A percentile compares a stretch with the other conserved stretches of the same genome.
Evolutionary conservation across 2,329 filamentous ascomycete genomes (phyloP).

Genomic region (Colletotrichum gloeosporioides): DNA sequence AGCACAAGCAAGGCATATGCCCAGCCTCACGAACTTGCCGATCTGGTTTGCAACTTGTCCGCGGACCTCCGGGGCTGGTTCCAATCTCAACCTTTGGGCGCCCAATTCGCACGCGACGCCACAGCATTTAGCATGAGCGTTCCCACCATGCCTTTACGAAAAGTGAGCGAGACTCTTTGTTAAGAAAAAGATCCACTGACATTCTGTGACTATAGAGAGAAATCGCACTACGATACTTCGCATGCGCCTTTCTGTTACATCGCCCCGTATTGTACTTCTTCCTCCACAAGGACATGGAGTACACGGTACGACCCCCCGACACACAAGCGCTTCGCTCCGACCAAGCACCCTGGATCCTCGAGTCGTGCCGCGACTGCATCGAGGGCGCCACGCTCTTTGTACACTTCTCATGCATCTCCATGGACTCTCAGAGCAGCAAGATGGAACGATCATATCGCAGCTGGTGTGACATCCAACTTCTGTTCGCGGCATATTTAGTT

Average conservation of each 20-base stretch:
- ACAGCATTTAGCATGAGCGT: conserved; percentile 1
- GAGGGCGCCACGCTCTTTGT: conserved; percentile 1
- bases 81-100: not conserved
- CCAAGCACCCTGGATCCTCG: conserved; percentile 5
- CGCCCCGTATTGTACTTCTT: conserved; percentile 12
- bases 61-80: not conserved
- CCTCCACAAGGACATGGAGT: conserved; percentile 11
- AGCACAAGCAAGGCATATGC: conserved; percentile 3
- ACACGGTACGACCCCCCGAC: not conserved
- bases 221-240: conserved; percentile 10
- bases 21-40: conserved; percentile 5
- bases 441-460: not conserved
- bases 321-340: not conserved
- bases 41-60: not conserved
- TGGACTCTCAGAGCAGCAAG: not conserved
- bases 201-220: not conserved
- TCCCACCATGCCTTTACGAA: not conserved
- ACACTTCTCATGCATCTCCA: not conserved
- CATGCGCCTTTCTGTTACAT: conserved; percentile 6
- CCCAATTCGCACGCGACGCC: conserved; percentile 1
- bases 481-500: conserved; percentile 4
- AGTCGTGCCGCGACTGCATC: conserved; percentile 7
- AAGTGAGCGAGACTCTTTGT: not conserved
- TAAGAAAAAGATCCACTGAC: not conserved
- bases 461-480: not conserved